Evolutionary conservation across 768 basidiomycete species (phyloP), one percentile per base, ranked within the genome.

Genomic region (Lanmaoa pseudosensibilis): DNA sequence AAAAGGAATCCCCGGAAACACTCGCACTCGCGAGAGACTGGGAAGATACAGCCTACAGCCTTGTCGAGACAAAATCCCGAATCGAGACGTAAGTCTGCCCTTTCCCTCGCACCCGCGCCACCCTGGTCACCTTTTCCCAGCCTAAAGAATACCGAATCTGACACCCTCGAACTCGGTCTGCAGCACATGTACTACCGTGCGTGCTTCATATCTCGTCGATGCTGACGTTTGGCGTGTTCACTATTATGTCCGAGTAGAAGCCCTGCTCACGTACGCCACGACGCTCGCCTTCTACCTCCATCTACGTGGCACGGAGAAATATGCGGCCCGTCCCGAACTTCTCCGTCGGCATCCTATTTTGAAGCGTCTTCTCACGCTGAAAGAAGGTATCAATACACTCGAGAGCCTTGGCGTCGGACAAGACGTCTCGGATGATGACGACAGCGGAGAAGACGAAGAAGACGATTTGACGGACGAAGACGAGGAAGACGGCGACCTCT

Each of bases 261-360:
- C 94, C 1, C 78, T 96, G 2, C 75, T 97, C 37, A 92, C 94
- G 10, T 98, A 98, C 67, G 81, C 91, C 19, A 91, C 94, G 1
- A 87, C 86, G 2, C 85, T 98, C 44, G 90, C 94, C 1, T 98
- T 94, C 75, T 98, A 96, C 74, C 76, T 98, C 39, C 85, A 94
- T 70, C 79, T 98, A n/a, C 84, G 90, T 18, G 78, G 89, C 23
- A 81, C 80, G 39, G 77, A 82, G 57, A 83, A 88, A 72, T 85
- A 86, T 67, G 77, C 81, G 8, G 77, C 78, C 52, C 80, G 78
- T 36, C 88, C 83, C 11, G 80, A 83, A 56, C 80, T 82, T 38
- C 80, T 92, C 53, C 83, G 81, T 66, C 73, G 77, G 16, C 88
- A 87, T 67, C 88, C 91, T 5, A 85, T 94, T 62, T 78, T 92